Evolutionary conservation across 495 filamentous ascomycete species (phyloP).

Genomic region (Evansstolkia leycettana): DNA sequence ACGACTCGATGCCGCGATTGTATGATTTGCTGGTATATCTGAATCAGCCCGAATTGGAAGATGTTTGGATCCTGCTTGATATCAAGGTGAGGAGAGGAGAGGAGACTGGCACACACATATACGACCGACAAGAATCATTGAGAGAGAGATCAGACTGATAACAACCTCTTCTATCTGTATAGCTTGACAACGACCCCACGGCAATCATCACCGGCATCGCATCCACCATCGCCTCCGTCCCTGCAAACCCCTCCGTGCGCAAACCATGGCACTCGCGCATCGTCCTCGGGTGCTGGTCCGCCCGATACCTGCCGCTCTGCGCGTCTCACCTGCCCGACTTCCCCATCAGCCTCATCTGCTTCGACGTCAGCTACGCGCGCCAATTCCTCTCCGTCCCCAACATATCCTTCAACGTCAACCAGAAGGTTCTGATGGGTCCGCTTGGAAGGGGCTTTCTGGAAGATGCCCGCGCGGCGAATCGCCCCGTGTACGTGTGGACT

Average conservation of each 20-base stretch:
- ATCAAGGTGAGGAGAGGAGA: constrained; percentile 62
- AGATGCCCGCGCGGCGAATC: constrained; percentile 38
- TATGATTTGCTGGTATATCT: constrained; percentile 66
- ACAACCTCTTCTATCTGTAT: too few relatives aligned
- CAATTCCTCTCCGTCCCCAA: constrained; percentile 48
- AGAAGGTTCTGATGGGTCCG: constrained; percentile 50
- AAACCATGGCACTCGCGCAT: constrained; percentile 59
- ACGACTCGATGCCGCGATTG: constrained; percentile 60
- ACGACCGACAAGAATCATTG: too few relatives aligned
- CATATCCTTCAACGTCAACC: constrained; percentile 65
- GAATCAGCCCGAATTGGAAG: constrained; percentile 40
- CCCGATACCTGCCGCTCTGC: constrained; percentile 49
- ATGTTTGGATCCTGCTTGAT: constrained; percentile 76
- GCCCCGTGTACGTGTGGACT: constrained; percentile 68
- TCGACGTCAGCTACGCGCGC: constrained; percentile 53
- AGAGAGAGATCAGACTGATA: too few relatives aligned
- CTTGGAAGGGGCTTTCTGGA: constrained; percentile 50
- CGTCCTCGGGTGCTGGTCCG: constrained; percentile 70
- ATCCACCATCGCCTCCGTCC: constrained; percentile 2
- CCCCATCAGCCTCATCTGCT: constrained; percentile 60
- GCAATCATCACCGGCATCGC: background rate
- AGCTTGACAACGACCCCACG: background rate
- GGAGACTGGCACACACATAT: too few relatives aligned
- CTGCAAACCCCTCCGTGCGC: constrained; percentile 18
- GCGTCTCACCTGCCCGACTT: constrained; percentile 51